Evolutionary conservation across 1,139 yeast genomes (phyloP), one percentile per base, ranked within the genome.

Genomic region (Arxiozyma slooffiae): DNA sequence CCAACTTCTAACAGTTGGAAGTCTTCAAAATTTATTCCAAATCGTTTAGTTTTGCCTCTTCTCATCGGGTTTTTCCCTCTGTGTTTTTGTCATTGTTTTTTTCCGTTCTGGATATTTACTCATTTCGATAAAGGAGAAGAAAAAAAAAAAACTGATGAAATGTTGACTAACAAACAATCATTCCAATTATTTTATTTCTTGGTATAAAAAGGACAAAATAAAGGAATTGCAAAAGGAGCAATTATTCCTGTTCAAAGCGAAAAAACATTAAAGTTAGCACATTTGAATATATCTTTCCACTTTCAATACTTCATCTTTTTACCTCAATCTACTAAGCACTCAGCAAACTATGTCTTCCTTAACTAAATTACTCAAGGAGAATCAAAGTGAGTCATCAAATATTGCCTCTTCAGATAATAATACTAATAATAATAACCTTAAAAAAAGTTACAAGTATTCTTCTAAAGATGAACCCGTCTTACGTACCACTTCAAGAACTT

Each of bases 311-410:
- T 30, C 4, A 30, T 4, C n/a, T n/a, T 7, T 30, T n/a, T 4
- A 30, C 23, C 16, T 39, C 22, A 22, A 22, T 14, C 16, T 3
- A 21, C 42, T 22, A 38, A 1, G 4, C 17, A 40, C 4, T 17
- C 30, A 22, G 17, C 14, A 5, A 14, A 17, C 24, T 8, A 42
- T 42, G 45, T 67, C 69, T 9, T 66, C 70, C 42, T 55, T 67
- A 44, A 66, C 70, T 21, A 62, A 62, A 52, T 49, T 67, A 26
- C 53, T 67, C 41, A 67, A 66, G 51, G 68, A 64, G 51, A 64
- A 63, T 54, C 56, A 63, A 49, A 60, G 60, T 43, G 60, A 60
- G 44, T 59, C 57, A 17, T 20, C 44, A 5, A 22, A 21, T 9
- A 18, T 44, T 39, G 44, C 16, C 23, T 34, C 37, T 9, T 4